These are phyloP conservation scores for Coemansia sp. DNA, from an alignment of 192 early-diverging fungal species.

Conservation along the genomic window DNA sequence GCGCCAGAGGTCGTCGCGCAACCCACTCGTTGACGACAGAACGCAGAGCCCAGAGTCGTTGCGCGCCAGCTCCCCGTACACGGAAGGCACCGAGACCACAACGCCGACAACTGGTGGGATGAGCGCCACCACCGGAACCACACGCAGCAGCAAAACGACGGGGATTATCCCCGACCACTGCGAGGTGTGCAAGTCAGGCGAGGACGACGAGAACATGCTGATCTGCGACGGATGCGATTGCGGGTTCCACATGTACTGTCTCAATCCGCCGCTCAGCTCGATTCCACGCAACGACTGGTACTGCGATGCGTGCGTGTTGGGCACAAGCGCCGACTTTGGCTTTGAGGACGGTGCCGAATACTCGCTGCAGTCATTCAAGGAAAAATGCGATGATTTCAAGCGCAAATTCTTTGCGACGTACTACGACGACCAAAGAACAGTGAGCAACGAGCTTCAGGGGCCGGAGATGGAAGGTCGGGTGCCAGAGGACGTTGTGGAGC, in stretches of 20 bases:
- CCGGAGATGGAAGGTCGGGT: conserved; percentile 44
- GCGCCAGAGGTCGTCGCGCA: conserved; percentile 29
- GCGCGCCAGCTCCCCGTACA: conserved; percentile 23
- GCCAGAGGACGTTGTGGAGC: conserved; percentile 78
- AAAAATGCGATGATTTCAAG: conserved; percentile 81
- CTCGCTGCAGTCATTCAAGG: conserved; percentile 74
- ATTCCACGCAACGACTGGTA: conserved; percentile 80
- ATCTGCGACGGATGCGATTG: conserved; percentile 88
- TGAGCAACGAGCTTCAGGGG: neutral
- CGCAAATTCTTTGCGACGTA: conserved; percentile 65
- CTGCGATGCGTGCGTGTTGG: conserved; percentile 78
- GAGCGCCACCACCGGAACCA: neutral
- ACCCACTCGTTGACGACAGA: conserved; percentile 2
- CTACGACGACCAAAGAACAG: conserved; percentile 24
- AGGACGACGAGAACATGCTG: conserved; percentile 65
- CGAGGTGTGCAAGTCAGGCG: conserved; percentile 49
- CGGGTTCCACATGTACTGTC: conserved; percentile 81
- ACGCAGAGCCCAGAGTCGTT: neutral
- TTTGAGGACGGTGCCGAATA: conserved; percentile 89
- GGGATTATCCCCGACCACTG: conserved; percentile 48
- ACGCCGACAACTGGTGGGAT: neutral
- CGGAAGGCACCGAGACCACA: neutral
- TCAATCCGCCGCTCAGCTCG: conserved; percentile 62
- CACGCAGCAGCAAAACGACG: conserved; percentile 16
- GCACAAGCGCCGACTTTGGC: conserved; percentile 84